A percentile compares a stretch with the other conserved stretches of the same genome.
phyloP scores from a whole-genome alignment of 441 rosid genomes.

The Breynia disticha region DNA sequence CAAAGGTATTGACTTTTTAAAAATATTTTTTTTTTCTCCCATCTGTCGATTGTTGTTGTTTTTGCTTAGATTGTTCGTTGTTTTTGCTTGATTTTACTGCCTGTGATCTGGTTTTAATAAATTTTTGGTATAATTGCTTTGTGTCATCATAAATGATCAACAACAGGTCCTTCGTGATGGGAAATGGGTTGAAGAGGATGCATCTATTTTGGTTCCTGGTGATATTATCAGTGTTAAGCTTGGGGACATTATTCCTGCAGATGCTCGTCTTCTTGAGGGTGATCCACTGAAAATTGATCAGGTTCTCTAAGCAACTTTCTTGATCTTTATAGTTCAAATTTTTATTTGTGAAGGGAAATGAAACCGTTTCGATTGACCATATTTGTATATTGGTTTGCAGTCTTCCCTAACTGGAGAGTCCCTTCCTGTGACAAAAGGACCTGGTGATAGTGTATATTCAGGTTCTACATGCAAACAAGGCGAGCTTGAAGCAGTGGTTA shows the following conservation, averaged over 20 bases:
- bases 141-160: not conserved
- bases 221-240: constrained; percentile 53
- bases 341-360: too few species aligned
- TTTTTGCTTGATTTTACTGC: not conserved
- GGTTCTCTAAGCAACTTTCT: constrained; percentile 19
- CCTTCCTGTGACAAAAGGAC: constrained; percentile 51
- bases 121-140: not conserved
- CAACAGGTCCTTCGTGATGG: constrained; percentile 46
- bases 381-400: constrained; percentile 17
- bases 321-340: not conserved
- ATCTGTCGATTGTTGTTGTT: too few species aligned
- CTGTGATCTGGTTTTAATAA: not conserved
- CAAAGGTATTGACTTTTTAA: constrained; percentile 43
- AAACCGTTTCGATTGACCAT: not conserved
- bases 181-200: constrained; percentile 55
- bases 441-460: constrained; percentile 58
- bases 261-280: constrained; percentile 67
- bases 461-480: constrained; percentile 80
- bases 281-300: constrained; percentile 65
- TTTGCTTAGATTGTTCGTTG: not conserved
- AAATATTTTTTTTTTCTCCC: not conserved
- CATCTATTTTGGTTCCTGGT: constrained; percentile 63
- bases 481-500: constrained; percentile 58
- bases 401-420: constrained; percentile 73
- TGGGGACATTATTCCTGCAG: constrained; percentile 66